Percentiles rank a stretch among this genome's conserved stretches.
phyloP scores from a whole-genome alignment of 164 flowering plant genomes.

The Stephania cephalantha region DNA sequence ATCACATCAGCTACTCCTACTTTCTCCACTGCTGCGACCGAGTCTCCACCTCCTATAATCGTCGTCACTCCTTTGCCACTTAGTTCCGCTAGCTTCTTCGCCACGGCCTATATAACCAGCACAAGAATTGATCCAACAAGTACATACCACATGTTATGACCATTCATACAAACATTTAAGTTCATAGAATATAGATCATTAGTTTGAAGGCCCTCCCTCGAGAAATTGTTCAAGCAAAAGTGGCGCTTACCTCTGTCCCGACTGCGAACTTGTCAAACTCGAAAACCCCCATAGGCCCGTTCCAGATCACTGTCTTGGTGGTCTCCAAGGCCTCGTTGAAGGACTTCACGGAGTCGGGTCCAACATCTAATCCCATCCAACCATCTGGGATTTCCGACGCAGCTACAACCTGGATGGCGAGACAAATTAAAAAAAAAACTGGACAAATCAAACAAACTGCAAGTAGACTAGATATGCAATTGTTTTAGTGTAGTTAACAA shows the following conservation, averaged over 20 bases:
- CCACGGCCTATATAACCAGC: constrained; percentile 38
- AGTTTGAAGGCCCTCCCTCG: no score
- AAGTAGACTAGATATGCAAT: no score
- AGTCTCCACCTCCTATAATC: constrained; percentile 81
- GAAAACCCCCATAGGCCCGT: constrained; percentile 87
- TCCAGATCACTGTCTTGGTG: constrained; percentile 79
- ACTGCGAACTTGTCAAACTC: constrained; percentile 71
- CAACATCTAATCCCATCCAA: constrained; percentile 92
- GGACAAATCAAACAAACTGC: no score
- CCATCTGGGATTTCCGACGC: constrained; percentile 75
- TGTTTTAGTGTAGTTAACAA: no score
- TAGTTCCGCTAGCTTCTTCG: constrained; percentile 68
- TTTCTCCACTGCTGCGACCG: constrained; percentile 79
- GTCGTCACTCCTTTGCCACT: constrained; percentile 69
- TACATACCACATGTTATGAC: no score
- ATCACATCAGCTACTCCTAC: constrained; percentile 63
- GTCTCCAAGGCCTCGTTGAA: constrained; percentile 65
- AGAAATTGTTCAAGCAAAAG: no score
- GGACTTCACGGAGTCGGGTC: constrained; percentile 71
- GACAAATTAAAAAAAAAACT: no score
- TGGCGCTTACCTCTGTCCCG: constrained; percentile 60
- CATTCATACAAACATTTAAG: no score
- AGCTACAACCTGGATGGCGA: constrained; percentile 50
- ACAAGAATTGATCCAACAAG: no score
- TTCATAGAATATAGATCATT: no score